Percentiles rank a stretch among this genome's conserved stretches.
phyloP scores from a whole-genome alignment of 805 yeast species.

The Metschnikowia chrysomelidarum region DNA sequence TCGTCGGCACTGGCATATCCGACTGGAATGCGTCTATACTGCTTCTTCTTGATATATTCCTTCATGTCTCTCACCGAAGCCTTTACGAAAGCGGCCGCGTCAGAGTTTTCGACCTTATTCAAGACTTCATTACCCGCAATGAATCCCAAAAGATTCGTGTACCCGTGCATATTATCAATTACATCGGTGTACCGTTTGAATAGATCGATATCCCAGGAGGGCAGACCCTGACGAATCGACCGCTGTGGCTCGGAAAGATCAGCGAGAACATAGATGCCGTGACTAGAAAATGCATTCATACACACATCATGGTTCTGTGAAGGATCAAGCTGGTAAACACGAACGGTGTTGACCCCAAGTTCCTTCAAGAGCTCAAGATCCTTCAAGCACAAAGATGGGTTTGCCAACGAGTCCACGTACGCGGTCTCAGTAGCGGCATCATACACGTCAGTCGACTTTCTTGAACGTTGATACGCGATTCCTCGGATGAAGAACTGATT shows the following conservation, averaged over 20 bases:
- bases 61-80: slow-evolving; percentile 37
- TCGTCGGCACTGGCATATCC: slow-evolving; percentile 44
- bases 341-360: slow-evolving; percentile 69
- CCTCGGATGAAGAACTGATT: slow-evolving; percentile 87
- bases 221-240: slow-evolving; percentile 32
- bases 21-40: slow-evolving; percentile 36
- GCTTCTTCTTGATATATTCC: slow-evolving; percentile 24
- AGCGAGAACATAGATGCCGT: slow-evolving; percentile 36
- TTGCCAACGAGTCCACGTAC: slow-evolving; percentile 76
- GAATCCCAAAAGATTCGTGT: slow-evolving; percentile 37
- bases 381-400: slow-evolving; percentile 63
- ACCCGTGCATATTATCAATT: slow-evolving; percentile 31
- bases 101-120: slow-evolving; percentile 25
- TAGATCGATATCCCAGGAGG: slow-evolving; percentile 35
- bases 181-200: slow-evolving; percentile 31
- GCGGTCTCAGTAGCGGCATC: slow-evolving; percentile 22
- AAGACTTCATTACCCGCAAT: slow-evolving; percentile 44
- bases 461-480: slow-evolving; percentile 79
- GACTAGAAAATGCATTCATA: slow-evolving; percentile 28
- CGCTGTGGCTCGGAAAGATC: slow-evolving; percentile 37
- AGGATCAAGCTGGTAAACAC: slow-evolving; percentile 88
- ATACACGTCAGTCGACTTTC: slow-evolving; percentile 39
- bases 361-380: slow-evolving; percentile 75
- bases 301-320: slow-evolving; percentile 36
- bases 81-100: slow-evolving; percentile 34